Evolutionary conservation across 176 grass and related monocot species (phyloP).

Genomic region (Oryza rufipogon): DNA sequence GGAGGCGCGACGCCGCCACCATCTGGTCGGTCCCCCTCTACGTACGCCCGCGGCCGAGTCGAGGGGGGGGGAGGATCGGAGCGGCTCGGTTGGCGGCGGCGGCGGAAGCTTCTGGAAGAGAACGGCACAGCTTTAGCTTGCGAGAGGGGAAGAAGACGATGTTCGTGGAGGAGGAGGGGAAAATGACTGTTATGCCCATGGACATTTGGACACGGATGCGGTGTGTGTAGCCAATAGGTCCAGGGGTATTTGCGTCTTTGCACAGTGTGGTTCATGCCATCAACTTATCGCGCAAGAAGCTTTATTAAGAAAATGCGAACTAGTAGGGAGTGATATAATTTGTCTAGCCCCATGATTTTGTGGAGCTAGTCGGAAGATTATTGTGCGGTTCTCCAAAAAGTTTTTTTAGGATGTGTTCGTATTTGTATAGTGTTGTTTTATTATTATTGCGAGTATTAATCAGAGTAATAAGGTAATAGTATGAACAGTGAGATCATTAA

Average conservation of each 20-base stretch:
- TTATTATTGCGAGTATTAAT: too few species aligned
- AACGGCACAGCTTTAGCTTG: not conserved
- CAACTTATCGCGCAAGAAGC: slow-evolving; percentile 42
- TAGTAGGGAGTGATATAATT: too few species aligned
- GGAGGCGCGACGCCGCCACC: slow-evolving; percentile 39
- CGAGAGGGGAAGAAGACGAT: not conserved
- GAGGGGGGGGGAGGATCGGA: not conserved
- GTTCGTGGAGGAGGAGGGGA: not conserved
- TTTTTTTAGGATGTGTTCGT: not conserved
- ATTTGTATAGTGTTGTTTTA: not conserved
- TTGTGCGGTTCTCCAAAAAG: not conserved
- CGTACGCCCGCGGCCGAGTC: not conserved
- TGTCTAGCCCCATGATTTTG: too few species aligned
- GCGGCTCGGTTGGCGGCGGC: not conserved
- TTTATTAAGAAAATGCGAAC: not conserved
- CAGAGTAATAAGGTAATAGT: too few species aligned
- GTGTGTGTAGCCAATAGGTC: not conserved
- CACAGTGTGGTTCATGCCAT: not conserved
- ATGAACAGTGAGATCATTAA: too few species aligned
- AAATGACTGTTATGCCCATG: slow-evolving; percentile 11
- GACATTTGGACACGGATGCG: not conserved
- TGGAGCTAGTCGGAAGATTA: too few species aligned
- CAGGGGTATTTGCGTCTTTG: slow-evolving; percentile 31
- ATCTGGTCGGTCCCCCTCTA: not conserved
- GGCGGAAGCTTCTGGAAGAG: slow-evolving; percentile 40